Base-by-base conservation (phyloP, 768 basidiomycete species). In the Lactifluus subvellereus region DNA sequence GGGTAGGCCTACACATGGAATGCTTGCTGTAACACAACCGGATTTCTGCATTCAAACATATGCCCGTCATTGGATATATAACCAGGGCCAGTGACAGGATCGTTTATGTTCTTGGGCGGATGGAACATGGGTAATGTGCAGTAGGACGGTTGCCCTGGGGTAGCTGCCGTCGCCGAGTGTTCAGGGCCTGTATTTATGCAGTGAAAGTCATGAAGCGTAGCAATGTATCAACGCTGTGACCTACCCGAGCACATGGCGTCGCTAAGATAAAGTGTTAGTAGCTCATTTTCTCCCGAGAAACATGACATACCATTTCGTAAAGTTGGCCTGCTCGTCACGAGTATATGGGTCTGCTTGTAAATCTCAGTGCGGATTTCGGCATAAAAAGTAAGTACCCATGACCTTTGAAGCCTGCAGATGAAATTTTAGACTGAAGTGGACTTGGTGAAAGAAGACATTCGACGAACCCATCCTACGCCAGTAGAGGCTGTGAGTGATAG, bases 21-120 rank as follows among this genome's bases (percentile, higher is more conserved):
- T 0, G 84, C 76, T 66, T 80, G 83, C 20, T 79, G 79, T 70
- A 81, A 69, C 9, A 79, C 73, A 0, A 74, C 74, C 1, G 85
- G 85, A 64, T 85, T 83, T 57, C 74, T 75, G 72, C 84, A 86
- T 1, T 69, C 33, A 61, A 83, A 86, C 11, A 75, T 65, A 68
- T 86, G 85, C 0, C 85, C 84, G 54, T 86, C 84, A 22, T 72
- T 73, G 3, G 84, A 85, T 47, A 82, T 64, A 65, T 86, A 80
- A 6, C 83, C 79, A 2, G 72, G n/a, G 1, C 74, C 76, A 0
- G 68, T 64, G 1, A 70, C 64, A 1, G 71, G 67, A 8, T 72
- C 66, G 27, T 71, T 71, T 5, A 71, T 66, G 13, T 73, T 69
- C 57, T 69, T 66, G 0, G 75, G 73, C 0, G 74, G 71, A 68